Percentiles rank a stretch among this genome's conserved stretches.
These are phyloP conservation scores for Lasiosphaeriaceae sp. DNA, from an alignment of 495 filamentous ascomycete genomes.

Conservation along the genomic window DNA sequence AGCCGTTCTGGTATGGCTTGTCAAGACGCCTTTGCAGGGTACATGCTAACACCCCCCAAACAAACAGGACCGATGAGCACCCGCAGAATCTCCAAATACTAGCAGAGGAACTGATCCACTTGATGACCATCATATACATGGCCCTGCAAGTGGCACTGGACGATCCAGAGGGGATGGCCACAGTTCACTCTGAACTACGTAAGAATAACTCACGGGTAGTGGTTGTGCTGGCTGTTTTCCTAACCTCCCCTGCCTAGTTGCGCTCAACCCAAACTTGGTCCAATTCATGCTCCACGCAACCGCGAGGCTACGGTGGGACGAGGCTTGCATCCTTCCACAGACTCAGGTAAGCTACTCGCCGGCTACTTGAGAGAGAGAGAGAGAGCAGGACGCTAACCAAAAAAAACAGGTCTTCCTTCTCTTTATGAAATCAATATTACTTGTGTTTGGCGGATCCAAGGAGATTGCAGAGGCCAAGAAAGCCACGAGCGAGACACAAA, in stretches of 20 bases:
- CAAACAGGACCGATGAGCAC: conserved; percentile 34
- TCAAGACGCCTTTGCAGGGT: background rate
- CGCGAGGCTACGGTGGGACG: conserved; percentile 83
- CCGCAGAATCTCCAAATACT: conserved; percentile 35
- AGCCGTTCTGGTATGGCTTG: conserved; percentile 45
- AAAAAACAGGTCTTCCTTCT: conserved; percentile 56
- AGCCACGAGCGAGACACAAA: conserved; percentile 49
- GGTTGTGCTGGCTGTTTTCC: conserved; percentile 6
- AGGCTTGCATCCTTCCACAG: conserved; percentile 42
- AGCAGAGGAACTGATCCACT: conserved; percentile 55
- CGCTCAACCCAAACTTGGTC: conserved; percentile 64
- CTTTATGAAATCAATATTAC: conserved; percentile 85
- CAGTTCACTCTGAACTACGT: conserved; percentile 39
- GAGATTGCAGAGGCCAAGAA: conserved; percentile 72
- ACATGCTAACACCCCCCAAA: conserved; percentile 24
- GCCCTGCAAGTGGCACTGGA: conserved; percentile 63
- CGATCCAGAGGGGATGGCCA: conserved; percentile 36
- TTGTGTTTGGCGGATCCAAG: conserved; percentile 73
- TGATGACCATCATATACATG: conserved; percentile 69
- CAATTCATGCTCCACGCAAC: conserved; percentile 71
- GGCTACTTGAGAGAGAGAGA: background rate
- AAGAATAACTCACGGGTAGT: background rate
- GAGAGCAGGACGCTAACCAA: background rate
- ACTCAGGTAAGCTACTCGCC: conserved; percentile 19
- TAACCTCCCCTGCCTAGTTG: conserved; percentile 33